phyloP scores from a whole-genome alignment of 139 green algal genomes.

The Chlamydomonas urium region DNA sequence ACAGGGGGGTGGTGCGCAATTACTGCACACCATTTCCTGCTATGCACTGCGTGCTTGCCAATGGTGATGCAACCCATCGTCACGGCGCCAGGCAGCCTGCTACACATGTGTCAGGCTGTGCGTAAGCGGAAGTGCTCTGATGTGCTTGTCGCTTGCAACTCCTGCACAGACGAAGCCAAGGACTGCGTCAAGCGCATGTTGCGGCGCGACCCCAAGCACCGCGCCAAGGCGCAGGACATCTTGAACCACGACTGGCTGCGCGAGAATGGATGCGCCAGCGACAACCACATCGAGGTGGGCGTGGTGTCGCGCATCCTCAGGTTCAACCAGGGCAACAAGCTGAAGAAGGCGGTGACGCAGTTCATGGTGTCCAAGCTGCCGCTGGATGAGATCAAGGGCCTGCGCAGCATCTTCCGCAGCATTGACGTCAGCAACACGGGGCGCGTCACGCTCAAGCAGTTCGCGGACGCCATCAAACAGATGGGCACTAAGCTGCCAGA shows the following conservation, averaged over 20 bases:
- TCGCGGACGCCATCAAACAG: conserved; percentile 39
- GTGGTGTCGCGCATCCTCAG: conserved; percentile 83
- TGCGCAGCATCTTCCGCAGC: conserved; percentile 79
- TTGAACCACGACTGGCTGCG: conserved; percentile 90
- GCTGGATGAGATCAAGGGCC: conserved; percentile 83
- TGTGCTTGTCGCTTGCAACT: conserved; percentile 15
- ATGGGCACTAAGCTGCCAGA: conserved; percentile 31
- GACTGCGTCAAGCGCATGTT: conserved; percentile 82
- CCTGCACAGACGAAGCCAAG: too few relatives aligned
- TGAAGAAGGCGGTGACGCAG: conserved; percentile 75
- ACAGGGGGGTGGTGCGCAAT: too few relatives aligned
- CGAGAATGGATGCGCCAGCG: conserved; percentile 72
- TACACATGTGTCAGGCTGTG: too few relatives aligned
- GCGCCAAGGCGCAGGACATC: conserved; percentile 77
- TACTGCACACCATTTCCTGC: too few relatives aligned
- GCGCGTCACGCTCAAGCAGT: conserved; percentile 88
- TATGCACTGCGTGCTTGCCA: too few relatives aligned
- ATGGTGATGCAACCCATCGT: too few relatives aligned
- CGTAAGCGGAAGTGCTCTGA: not conserved
- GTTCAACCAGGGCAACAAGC: conserved; percentile 92
- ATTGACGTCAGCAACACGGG: conserved; percentile 87
- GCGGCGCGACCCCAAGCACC: conserved; percentile 71
- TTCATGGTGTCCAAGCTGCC: conserved; percentile 77
- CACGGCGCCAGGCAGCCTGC: too few relatives aligned
- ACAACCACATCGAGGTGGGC: conserved; percentile 49